Percentiles rank a stretch among this genome's conserved stretches.
Evolutionary conservation across 2,329 filamentous ascomycete species (phyloP).

Genomic region (Tolypocladium amazonense): DNA sequence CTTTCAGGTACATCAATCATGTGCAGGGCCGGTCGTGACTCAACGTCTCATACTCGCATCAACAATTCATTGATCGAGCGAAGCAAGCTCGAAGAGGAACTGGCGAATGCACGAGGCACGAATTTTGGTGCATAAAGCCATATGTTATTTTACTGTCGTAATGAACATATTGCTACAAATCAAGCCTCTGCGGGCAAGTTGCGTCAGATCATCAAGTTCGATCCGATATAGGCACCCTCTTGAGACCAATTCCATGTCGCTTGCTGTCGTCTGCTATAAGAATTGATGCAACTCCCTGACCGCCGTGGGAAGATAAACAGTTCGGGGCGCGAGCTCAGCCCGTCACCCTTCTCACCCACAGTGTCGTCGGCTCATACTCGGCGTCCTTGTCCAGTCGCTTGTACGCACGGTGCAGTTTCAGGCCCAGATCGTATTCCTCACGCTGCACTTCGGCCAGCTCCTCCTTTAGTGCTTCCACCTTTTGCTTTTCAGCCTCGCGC

Average conservation of each 20-base stretch:
- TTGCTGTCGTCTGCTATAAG: neutral
- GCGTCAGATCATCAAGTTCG: neutral
- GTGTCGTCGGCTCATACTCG: conserved; percentile 51
- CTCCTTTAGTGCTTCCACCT: conserved; percentile 52
- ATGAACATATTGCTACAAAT: neutral
- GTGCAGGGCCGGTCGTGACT: no score
- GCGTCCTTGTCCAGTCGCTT: conserved; percentile 62
- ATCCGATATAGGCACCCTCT: neutral
- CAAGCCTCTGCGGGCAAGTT: neutral
- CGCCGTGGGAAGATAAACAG: neutral
- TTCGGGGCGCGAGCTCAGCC: conserved; percentile 27
- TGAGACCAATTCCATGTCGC: neutral
- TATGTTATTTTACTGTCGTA: neutral
- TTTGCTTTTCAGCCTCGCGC: conserved; percentile 48
- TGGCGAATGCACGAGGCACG: neutral
- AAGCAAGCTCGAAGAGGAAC: neutral
- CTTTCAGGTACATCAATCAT: no score
- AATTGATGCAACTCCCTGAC: neutral
- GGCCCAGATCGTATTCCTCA: conserved; percentile 68
- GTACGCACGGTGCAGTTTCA: conserved; percentile 64
- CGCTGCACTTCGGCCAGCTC: conserved; percentile 64
- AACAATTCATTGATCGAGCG: neutral
- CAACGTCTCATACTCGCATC: no score
- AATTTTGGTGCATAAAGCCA: neutral
- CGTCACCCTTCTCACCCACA: conserved; percentile 75